Evolutionary conservation across 2,329 filamentous ascomycete genomes (phyloP).

Genomic region (Claviceps fusiformis): DNA sequence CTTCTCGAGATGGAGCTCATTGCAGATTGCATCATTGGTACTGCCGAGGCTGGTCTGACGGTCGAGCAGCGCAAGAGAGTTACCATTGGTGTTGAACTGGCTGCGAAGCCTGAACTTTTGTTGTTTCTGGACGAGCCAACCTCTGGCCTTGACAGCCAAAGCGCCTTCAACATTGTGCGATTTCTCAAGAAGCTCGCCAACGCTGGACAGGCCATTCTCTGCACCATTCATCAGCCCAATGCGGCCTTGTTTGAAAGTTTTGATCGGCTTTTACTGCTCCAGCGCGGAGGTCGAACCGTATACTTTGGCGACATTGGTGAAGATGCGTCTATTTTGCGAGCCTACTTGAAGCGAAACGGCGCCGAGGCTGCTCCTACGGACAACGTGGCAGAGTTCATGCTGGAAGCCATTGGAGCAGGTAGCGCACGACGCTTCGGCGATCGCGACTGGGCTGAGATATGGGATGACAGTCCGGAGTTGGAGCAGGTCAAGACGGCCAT

Average conservation of each 20-base stretch:
- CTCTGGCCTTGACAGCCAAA: conserved; percentile 49
- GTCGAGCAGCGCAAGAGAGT: conserved; percentile 57
- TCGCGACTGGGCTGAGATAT: conserved; percentile 69
- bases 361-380: conserved; percentile 42
- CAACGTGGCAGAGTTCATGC: conserved; percentile 66
- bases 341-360: conserved; percentile 46
- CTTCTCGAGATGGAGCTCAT: conserved; percentile 45
- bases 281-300: conserved; percentile 65
- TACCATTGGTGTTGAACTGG: conserved; percentile 85
- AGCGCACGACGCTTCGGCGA: conserved; percentile 58
- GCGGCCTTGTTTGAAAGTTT: conserved; percentile 80
- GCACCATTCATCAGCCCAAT: conserved; percentile 85
- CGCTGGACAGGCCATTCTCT: conserved; percentile 79
- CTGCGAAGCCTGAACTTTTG: conserved; percentile 64
- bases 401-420: conserved; percentile 70
- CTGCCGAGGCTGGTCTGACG: conserved; percentile 54
- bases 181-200: conserved; percentile 64
- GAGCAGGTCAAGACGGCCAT: conserved; percentile 54
- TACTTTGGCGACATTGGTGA: conserved; percentile 78
- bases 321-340: conserved; percentile 57
- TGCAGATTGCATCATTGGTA: conserved; percentile 45
- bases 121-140: conserved; percentile 73
- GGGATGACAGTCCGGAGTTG: conserved; percentile 60
- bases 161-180: conserved; percentile 63
- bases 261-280: conserved; percentile 65